Base-by-base conservation (phyloP, 2,329 filamentous ascomycete genomes). In the Albophoma yamanashiensis region DNA sequence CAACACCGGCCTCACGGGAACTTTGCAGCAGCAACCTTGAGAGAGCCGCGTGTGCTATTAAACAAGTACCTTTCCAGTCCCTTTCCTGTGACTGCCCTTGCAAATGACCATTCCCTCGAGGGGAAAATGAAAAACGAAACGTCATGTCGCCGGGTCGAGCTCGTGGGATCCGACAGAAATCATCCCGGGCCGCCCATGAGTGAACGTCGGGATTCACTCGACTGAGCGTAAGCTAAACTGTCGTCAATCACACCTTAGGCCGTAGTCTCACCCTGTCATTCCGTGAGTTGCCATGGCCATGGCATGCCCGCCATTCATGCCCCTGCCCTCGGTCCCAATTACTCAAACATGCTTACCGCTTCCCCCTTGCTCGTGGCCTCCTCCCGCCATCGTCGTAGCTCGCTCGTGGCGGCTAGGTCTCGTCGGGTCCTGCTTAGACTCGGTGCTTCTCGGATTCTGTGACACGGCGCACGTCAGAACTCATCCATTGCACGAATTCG, bases 361-460 rank as follows among this genome's bases (percentile, higher is more conserved):
- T 56, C n/a, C 12, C 36, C 39, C 38, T 56, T 31, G 22, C 20
- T 34, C 14, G n/a, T n/a, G 5, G 47, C 3, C 17, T 34, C 27
- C 27, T n/a, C 50, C 27, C 17, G 17, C 47, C 8, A 31, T 27
- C 45, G 4, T 50, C 47, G 20, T 7, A 53, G 17, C 31, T 22
- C n/a, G 9, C 15, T 22, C 22, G 1, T 25, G 14, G 12, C 45
- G 3, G 27, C 9, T 17, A 53, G 31, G 17, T 20, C 1, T n/a
- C 50, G 50, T 36, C 50, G 11, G 4, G 42, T 34, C 25, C 17
- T 31, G n/a, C 50, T 20, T 72, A 78, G 64, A 76, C 71, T 58
- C 75, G 74, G 65, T 78, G 75, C 69, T 78, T 78, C 67, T 78
- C 75, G 62, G 75, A 77, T 73, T 78, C 75, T 78, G 63, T 2